Base-by-base conservation (phyloP, 257 asterid species). In the Rauvolfia tetraphylla region DNA sequence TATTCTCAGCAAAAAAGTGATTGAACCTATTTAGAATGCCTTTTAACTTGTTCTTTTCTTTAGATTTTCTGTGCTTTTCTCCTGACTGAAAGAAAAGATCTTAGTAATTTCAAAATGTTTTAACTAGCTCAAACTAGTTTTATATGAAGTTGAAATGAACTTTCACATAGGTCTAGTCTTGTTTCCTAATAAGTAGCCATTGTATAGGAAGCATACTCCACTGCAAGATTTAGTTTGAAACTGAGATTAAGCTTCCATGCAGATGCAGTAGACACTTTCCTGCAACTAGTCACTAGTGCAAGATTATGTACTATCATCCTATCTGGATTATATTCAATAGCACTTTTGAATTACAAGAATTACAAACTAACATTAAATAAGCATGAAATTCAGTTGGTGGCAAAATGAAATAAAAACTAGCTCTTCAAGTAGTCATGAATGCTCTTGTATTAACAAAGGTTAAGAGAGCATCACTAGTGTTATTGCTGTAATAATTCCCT, bases 61-160 rank as follows among this genome's bases (percentile, higher is more conserved):
- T 65, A 36, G 42, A 31, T 62, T 59, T 46, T 23, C 22, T 75
- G 71, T 22, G 14, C 20, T 25, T 74, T 74, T 46, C 69, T 61
- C 31, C 23, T 20, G 59, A 7, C 5, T 66, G 23, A 12, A 38
- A 66, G 3, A 36, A 66, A 65, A 66, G 39, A 20, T 66, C 29
- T 66, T 22, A 17, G 27, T 3, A 36, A 36, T 63, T 34, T 31
- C 1, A 63, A 63, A 63, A 63, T 18, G 23, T 7, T 33, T 63
- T 12, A 4, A 59, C 23, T 59, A 33, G n/a, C 25, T 2, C 34
- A 58, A 25, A 27, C 27, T 9, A 27, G 1, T 14, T 2, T 29
- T 59, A 59, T 27, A 29, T 59, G 98, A 12, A 27, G 67, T 59
- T 59, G 8, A 59, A 29, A 13, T 61, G 67, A 61, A 61, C 70